Conservation (phyloP, 2,329 filamentous ascomycete genomes). For the Calycina herbarum region DNA sequence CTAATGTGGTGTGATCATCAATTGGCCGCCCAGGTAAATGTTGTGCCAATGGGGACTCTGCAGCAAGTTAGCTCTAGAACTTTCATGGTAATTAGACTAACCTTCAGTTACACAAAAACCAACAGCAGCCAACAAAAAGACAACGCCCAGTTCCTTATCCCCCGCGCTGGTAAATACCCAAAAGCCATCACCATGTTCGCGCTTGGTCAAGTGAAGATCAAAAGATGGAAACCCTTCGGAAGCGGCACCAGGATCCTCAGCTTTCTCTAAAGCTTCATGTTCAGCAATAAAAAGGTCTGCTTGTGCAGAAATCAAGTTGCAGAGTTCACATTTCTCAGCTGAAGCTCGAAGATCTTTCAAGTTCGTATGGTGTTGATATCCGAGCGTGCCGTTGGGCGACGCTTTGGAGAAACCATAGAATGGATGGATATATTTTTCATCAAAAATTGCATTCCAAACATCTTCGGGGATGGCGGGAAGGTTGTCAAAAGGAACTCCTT, state of each 20-base stretch:
- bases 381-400: background rate
- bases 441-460: background rate
- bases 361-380: background rate
- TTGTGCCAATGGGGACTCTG: background rate
- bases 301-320: background rate
- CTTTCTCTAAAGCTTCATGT: background rate
- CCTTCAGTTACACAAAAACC: background rate
- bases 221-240: background rate
- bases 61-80: background rate
- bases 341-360: background rate
- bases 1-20: background rate
- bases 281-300: background rate
- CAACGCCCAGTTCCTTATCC: background rate
- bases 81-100: background rate
- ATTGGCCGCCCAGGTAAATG: background rate
- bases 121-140: background rate
- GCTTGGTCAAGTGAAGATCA: background rate
- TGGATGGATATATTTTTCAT: background rate
- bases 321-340: background rate
- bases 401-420: background rate
- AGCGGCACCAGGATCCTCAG: background rate
- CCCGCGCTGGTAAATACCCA: background rate
- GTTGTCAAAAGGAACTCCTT: background rate
- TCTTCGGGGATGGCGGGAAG: background rate
- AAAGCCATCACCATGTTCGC: background rate